Evolutionary conservation across 129 eudicot species (phyloP), one percentile per base, ranked within the genome.

Genomic region (Dittrichia graveolens): DNA sequence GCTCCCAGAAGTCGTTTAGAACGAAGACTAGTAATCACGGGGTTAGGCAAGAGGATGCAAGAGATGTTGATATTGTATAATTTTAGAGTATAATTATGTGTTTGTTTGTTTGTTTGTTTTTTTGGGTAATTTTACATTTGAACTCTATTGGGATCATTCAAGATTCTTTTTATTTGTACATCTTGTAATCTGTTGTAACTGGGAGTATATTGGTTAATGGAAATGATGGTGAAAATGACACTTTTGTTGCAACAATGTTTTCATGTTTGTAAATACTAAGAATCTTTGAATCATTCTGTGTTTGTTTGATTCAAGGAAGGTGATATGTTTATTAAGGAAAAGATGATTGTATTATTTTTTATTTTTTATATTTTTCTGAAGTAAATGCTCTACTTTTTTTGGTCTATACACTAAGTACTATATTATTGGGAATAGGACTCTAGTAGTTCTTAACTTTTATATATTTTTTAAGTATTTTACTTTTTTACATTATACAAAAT

Each of bases 61-160:
- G 78, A 75, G 92, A 87, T 56, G 69, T 85, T 14, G 85, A 78
- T 4, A 84, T 87, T 69, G 86, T 71, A 48, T 84, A 67, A 75
- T 35, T 24, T 24, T 14, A 71, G 67, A 71, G 62, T 34, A 2
- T 43, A 53, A 78, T 57, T 35, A 15, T 19, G 65, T 62, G 5
- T 78, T 52, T 39, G 41, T 8, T 19, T 62, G 7, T 45, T 24
- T 24, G 0, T 24, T 45, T n/a, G n/a, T n/a, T n/a, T n/a, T n/a
- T n/a, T n/a, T n/a, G n/a, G n/a, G 46, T 44, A 58, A 72, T n/a
- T 35, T 75, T 44, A 50, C 16, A n/a, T 62, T 24, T 50, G 34
- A 61, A 49, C 39, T 24, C 49, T 4, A 72, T 4, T 41, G 44
- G 40, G 65, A 7, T 13, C 48, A 75, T 75, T 55, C 49, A 44